A percentile compares a stretch with the other conserved stretches of the same genome.
These are phyloP conservation scores for Arthrobotrys musiformis DNA, from an alignment of 2,329 filamentous ascomycete genomes.

Conservation along the genomic window DNA sequence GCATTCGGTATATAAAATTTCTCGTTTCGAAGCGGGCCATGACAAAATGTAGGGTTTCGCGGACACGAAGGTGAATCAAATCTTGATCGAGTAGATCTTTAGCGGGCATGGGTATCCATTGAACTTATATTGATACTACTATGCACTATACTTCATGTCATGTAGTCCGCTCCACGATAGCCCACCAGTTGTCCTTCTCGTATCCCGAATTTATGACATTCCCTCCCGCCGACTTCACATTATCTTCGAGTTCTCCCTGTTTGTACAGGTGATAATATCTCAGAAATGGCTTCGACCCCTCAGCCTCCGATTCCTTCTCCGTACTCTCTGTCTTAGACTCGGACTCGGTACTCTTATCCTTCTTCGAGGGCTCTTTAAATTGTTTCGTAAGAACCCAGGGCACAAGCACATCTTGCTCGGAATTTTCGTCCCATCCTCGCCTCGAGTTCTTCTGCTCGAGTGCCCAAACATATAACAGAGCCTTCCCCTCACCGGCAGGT, in stretches of 20 bases:
- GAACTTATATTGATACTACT: background rate
- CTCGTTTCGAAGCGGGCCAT: background rate
- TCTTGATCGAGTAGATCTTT: background rate
- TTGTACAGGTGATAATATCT: constrained; percentile 95
- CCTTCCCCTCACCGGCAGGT: constrained; percentile 63
- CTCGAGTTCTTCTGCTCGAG: constrained; percentile 89
- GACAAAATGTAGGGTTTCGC: background rate
- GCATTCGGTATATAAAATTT: constrained; percentile 9
- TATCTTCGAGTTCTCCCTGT: constrained; percentile 84
- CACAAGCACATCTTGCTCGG: constrained; percentile 90
- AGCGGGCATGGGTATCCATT: background rate
- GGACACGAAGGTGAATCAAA: background rate
- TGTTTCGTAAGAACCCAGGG: constrained; percentile 79
- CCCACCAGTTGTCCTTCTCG: constrained; percentile 99
- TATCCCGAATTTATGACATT: constrained; percentile 82
- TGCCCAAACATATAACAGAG: constrained; percentile 92
- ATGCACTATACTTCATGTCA: background rate
- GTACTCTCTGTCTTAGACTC: constrained; percentile 56
- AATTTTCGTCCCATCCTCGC: constrained; percentile 85
- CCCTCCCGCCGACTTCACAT: constrained; percentile 79
- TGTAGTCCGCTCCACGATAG: constrained; percentile 67
- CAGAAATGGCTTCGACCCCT: constrained; percentile 71
- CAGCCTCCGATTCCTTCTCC: constrained; percentile 58
- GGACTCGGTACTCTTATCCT: background rate
- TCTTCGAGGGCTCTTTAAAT: constrained; percentile 28